Evolutionary conservation across 116 monocot species (phyloP).

Genomic region (Papilionanthe hybrid): DNA sequence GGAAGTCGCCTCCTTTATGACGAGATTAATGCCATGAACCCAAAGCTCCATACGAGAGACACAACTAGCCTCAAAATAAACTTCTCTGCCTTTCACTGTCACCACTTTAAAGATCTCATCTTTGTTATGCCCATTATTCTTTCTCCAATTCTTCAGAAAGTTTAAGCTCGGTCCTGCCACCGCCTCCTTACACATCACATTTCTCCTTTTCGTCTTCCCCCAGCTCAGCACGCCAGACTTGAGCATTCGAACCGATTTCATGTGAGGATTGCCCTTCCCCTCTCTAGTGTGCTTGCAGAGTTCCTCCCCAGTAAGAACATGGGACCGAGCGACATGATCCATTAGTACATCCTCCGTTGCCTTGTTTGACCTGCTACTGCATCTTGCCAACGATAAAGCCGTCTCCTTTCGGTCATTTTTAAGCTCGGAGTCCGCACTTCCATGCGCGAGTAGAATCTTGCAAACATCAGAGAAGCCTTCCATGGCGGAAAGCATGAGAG

Average conservation of each 20-base stretch:
- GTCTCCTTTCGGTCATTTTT: slow-evolving; percentile 34
- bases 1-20: slow-evolving; percentile 24
- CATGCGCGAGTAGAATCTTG: slow-evolving; percentile 27
- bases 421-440: slow-evolving; percentile 29
- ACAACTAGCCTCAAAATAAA: slow-evolving; percentile 41
- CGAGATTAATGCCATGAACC: slow-evolving; percentile 54
- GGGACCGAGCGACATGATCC: slow-evolving; percentile 33
- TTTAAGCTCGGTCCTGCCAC: slow-evolving; percentile 28
- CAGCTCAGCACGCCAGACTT: slow-evolving; percentile 48
- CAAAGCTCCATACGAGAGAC: slow-evolving; percentile 35
- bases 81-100: slow-evolving; percentile 32
- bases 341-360: slow-evolving; percentile 33
- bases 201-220: slow-evolving; percentile 39
- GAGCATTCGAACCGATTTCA: slow-evolving; percentile 36
- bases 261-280: slow-evolving; percentile 35
- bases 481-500: slow-evolving; percentile 48
- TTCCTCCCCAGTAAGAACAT: slow-evolving; percentile 39
- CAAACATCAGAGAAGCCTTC: slow-evolving; percentile 39
- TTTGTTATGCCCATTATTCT: slow-evolving; percentile 10
- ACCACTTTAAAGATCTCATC: slow-evolving; percentile 26
- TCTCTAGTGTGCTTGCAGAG: slow-evolving; percentile 43
- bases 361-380: slow-evolving; percentile 25
- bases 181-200: slow-evolving; percentile 48
- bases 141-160: slow-evolving; percentile 39
- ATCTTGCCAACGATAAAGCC: slow-evolving; percentile 39